Evolutionary conservation across 805 yeast species (phyloP), one percentile per base, ranked within the genome.

Genomic region (Gaillardinia entomophila): DNA sequence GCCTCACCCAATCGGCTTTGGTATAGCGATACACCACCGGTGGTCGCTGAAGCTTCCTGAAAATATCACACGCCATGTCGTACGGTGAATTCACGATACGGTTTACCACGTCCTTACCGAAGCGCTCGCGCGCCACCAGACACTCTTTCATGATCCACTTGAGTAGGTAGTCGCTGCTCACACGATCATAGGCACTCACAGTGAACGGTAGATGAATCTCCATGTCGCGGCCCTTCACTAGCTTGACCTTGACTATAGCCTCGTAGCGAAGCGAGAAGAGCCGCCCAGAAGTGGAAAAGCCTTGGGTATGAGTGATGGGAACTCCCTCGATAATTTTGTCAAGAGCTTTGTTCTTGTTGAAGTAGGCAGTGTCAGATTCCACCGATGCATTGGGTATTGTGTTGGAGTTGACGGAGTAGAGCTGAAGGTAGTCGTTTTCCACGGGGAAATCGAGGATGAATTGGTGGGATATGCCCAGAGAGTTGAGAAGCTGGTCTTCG

Each of bases 121-220:
- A 66, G 19, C 30, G 36, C 15, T 40, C 42, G 7, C 50, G 48
- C 1, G 82, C 74, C 16, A 58, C 36, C 24, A 68, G 73, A 33
- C 74, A 71, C 48, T 79, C 81, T 30, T 66, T 61, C 36, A 65
- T 41, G 12, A 79, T 74, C 70, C 81, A 68, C 37, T 62, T 65
- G 34, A 77, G 60, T 10, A 78, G 48, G 35, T 75, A 67, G 22
- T 62, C 67, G 26, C 78, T 59, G 42, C 72, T 65, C 2, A 51
- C 42, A 24, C 70, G 51, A 42, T 75, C 69, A 57, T 69, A 76
- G 2, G 79, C 78, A 17, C 79, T 61, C 0, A 79, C 62, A 1
- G 72, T 71, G 4, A 79, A 53, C 2, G 81, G 82, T 15, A 75
- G 63, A 12, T 58, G 49, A 8, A 73, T 49, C 27, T 66, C 72